Conservation (phyloP, 202 grass and related monocot genomes). For the Bolboschoenoplectus hybrid region DNA sequence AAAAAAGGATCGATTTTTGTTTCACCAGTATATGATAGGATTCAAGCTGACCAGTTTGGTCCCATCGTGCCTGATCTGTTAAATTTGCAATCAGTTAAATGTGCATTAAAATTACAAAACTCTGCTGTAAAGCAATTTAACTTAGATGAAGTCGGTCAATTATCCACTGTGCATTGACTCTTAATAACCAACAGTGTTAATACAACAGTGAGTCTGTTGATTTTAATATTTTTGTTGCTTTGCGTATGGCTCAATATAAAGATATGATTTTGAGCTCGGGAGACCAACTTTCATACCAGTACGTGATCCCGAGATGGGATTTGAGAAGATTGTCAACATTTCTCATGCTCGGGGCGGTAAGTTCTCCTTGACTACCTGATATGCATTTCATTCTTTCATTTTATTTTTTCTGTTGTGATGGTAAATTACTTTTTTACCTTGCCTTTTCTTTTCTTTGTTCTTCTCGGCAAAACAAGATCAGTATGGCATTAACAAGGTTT, state of each 20-base stretch:
- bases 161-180: background rate
- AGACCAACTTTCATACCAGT: slow-evolving; percentile 68
- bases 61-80: background rate
- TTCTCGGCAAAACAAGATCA: no score
- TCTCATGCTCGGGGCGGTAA: slow-evolving; percentile 72
- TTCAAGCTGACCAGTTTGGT: background rate
- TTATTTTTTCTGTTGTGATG: background rate
- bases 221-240: slow-evolving; percentile 16
- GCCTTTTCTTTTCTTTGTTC: background rate
- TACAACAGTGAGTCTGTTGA: background rate
- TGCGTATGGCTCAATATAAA: slow-evolving; percentile 38
- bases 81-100: slow-evolving; percentile 26
- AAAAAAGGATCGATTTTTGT: background rate
- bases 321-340: slow-evolving; percentile 77
- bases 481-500: background rate
- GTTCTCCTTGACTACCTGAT: slow-evolving; percentile 2
- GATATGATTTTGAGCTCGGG: slow-evolving; percentile 61
- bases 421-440: background rate
- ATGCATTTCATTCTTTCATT: slow-evolving; percentile 9
- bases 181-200: slow-evolving; percentile 27
- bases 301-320: slow-evolving; percentile 66
- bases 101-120: background rate
- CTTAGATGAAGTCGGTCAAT: background rate
- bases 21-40: background rate
- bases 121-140: background rate